These are phyloP conservation scores for Eimeria maxima DNA, from an alignment of 169 alveolate species.

Conservation along the genomic window DNA sequence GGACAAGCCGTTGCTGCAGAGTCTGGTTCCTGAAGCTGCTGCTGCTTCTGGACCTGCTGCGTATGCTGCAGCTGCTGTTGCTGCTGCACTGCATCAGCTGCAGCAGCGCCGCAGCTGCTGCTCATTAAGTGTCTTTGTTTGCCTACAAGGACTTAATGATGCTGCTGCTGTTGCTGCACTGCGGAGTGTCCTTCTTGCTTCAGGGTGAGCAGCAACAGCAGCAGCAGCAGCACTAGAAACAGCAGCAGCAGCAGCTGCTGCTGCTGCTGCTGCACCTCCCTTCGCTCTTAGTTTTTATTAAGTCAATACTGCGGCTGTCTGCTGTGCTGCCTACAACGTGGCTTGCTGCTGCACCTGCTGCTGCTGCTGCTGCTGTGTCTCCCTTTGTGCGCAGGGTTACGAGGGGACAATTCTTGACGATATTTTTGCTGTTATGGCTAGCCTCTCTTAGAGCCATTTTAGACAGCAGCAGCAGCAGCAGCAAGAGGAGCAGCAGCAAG, in stretches of 20 bases:
- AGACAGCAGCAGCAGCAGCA: conserved; percentile 47
- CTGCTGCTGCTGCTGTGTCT: conserved; percentile 11
- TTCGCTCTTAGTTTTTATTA: too few relatives aligned
- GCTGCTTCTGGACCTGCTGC: neutral
- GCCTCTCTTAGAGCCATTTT: conserved; percentile 3
- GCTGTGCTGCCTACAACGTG: neutral
- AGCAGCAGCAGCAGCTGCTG: neutral
- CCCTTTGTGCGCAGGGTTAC: neutral
- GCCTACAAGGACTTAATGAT: neutral
- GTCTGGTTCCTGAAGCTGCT: neutral
- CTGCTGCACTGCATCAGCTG: conserved; percentile 21
- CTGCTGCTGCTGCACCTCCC: neutral
- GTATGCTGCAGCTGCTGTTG: conserved; percentile 5
- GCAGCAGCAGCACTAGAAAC: neutral
- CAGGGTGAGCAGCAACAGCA: conserved; percentile 5
- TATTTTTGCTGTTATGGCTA: conserved; percentile 7
- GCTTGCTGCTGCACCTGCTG: neutral
- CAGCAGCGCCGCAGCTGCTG: neutral
- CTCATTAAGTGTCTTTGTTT: neutral
- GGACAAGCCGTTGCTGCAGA: conserved; percentile 37
- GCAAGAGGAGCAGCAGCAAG: conserved; percentile 7
- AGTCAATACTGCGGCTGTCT: neutral
- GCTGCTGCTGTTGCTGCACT: neutral
- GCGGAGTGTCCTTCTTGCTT: neutral
- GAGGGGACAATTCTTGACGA: conserved; percentile 26